phyloP scores from a whole-genome alignment of 1,284 basidiomycete species.

The Heterobasidion occidentale region DNA sequence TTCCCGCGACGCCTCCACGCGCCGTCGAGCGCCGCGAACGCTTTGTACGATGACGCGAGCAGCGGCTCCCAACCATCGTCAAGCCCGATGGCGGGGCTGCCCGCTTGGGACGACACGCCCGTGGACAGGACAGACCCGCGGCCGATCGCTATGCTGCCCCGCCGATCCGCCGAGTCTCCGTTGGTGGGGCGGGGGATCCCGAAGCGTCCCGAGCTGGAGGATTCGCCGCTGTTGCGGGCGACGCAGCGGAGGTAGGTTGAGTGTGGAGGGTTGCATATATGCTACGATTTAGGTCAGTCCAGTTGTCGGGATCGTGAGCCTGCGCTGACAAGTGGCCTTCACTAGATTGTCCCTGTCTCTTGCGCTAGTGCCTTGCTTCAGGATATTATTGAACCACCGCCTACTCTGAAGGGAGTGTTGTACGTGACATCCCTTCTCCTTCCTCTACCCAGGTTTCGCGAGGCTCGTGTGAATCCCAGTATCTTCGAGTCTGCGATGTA shows the following conservation, averaged over 20 bases:
- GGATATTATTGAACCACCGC: no score
- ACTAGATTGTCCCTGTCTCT: no score
- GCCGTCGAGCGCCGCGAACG: not conserved
- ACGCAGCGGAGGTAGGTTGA: not conserved
- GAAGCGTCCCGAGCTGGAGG: not conserved
- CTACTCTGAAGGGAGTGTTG: no score
- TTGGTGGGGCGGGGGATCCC: conserved; percentile 9
- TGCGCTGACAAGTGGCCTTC: no score
- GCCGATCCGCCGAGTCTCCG: conserved; percentile 18
- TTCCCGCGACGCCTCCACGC: not conserved
- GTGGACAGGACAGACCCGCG: conserved; percentile 18
- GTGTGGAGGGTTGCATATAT: no score
- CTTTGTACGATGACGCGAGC: not conserved
- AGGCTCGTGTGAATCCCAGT: no score
- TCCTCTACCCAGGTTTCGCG: no score
- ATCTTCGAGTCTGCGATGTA: no score
- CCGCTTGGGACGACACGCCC: conserved; percentile 23
- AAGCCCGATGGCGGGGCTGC: conserved; percentile 4
- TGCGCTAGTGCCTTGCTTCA: no score
- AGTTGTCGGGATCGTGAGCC: no score
- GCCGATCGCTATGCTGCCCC: conserved; percentile 8
- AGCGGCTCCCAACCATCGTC: not conserved
- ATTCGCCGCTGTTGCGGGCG: conserved; percentile 6
- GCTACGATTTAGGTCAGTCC: no score
- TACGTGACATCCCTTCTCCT: no score